phyloP scores from a whole-genome alignment of 2,329 filamentous ascomycete species.

The Phyllosticta ampelicida region DNA sequence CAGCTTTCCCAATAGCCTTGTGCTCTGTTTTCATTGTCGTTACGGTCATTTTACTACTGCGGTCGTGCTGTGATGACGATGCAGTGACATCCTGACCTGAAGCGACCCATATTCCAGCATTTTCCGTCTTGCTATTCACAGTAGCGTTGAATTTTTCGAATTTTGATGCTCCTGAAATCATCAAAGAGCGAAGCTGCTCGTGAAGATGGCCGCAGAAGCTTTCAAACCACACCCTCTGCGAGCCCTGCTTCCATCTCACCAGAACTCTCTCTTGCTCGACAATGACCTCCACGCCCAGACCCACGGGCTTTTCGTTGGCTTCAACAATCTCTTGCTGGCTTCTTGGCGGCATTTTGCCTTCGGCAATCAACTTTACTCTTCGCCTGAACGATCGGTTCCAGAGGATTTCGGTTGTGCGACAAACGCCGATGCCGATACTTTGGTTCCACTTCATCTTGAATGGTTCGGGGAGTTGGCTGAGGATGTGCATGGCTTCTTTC shows the following conservation, averaged over 20 bases:
- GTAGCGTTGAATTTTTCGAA: background rate
- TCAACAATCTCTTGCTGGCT: slow-evolving; percentile 1
- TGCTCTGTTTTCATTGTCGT: background rate
- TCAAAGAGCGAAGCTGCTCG: background rate
- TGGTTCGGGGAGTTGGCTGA: background rate
- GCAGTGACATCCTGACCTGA: background rate
- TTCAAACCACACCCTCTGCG: slow-evolving; percentile 64
- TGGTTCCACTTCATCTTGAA: slow-evolving; percentile 56
- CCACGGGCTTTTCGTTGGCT: slow-evolving; percentile 20
- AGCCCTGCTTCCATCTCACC: slow-evolving; percentile 65
- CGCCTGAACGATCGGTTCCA: slow-evolving; percentile 26
- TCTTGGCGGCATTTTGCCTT: background rate
- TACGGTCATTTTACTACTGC: background rate
- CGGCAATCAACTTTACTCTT: slow-evolving; percentile 2
- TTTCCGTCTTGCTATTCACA: too few relatives aligned
- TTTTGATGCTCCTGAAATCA: background rate
- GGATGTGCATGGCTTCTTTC: slow-evolving; percentile 28
- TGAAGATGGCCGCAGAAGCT: slow-evolving; percentile 49
- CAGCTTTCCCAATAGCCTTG: background rate
- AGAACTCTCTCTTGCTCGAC: slow-evolving; percentile 21
- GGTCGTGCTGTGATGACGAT: background rate
- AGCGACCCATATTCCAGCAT: background rate
- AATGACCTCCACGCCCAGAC: slow-evolving; percentile 32
- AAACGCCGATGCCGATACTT: slow-evolving; percentile 43
- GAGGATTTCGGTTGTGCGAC: slow-evolving; percentile 58